Evolutionary conservation across 352 stramenopile species (phyloP).

Genomic region (Labyrinthula sp.): DNA sequence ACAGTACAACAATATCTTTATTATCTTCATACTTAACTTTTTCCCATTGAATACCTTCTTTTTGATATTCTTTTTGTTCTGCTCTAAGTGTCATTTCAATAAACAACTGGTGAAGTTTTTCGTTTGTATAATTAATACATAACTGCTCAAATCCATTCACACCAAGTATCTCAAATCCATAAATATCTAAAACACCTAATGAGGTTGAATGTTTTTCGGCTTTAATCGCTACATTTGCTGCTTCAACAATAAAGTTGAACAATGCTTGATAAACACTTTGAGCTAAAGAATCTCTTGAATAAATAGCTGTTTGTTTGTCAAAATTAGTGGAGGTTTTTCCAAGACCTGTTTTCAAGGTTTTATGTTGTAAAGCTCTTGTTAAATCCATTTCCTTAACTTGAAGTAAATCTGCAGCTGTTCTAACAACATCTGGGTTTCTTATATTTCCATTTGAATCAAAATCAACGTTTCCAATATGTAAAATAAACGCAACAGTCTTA

Average conservation of each 20-base stretch:
- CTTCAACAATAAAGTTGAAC: conserved; percentile 59
- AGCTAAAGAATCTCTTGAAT: conserved; percentile 47
- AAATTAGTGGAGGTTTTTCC: conserved; percentile 30
- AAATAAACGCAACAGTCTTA: conserved; percentile 56
- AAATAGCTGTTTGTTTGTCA: conserved; percentile 22
- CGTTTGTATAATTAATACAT: conserved; percentile 72
- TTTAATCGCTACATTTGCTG: conserved; percentile 55
- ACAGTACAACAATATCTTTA: conserved; percentile 55
- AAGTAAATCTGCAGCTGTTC: conserved; percentile 21
- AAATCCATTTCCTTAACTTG: conserved; percentile 15
- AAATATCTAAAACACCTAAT: conserved; percentile 67
- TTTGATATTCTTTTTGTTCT: conserved; percentile 60
- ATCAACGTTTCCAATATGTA: conserved; percentile 78
- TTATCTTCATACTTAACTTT: conserved; percentile 73
- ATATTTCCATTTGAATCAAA: conserved; percentile 49
- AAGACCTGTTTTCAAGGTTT: conserved; percentile 29
- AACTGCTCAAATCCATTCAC: conserved; percentile 71
- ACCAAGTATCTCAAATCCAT: conserved; percentile 68
- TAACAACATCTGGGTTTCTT: not conserved
- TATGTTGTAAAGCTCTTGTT: conserved; percentile 12
- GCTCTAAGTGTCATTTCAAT: conserved; percentile 64
- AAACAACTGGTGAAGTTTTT: conserved; percentile 72
- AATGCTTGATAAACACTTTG: conserved; percentile 62
- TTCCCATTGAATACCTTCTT: conserved; percentile 67
- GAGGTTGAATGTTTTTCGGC: conserved; percentile 35